Conservation (phyloP, 1,284 basidiomycete species). For the Termitomyces sp. region DNA sequence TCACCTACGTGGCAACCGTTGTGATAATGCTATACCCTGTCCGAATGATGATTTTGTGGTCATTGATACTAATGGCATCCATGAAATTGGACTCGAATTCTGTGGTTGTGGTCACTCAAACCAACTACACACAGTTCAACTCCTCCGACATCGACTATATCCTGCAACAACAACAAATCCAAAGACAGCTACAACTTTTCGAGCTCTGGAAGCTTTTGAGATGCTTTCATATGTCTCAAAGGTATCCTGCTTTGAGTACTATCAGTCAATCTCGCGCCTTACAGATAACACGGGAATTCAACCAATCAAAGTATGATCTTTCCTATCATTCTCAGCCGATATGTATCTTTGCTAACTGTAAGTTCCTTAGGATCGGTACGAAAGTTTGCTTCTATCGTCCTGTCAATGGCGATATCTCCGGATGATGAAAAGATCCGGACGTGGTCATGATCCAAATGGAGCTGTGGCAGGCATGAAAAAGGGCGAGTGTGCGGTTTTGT, state of each 20-base stretch:
- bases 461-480: slow-evolving; percentile 11
- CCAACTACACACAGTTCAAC: slow-evolving; percentile 16
- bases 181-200: slow-evolving; percentile 14
- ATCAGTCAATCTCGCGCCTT: slow-evolving; percentile 16
- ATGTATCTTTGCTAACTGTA: no score
- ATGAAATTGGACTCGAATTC: slow-evolving; percentile 19
- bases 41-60: slow-evolving; percentile 9
- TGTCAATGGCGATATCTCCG: slow-evolving; percentile 21
- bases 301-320: not conserved
- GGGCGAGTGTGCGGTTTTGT: slow-evolving; percentile 22
- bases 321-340: no score
- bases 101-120: slow-evolving; percentile 17
- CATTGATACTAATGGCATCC: slow-evolving; percentile 16
- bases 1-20: slow-evolving; percentile 2
- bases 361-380: slow-evolving; percentile 21
- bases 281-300: slow-evolving; percentile 23
- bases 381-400: slow-evolving; percentile 17
- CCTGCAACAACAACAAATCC: slow-evolving; percentile 14
- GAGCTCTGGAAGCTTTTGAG: slow-evolving; percentile 21
- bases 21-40: slow-evolving; percentile 3
- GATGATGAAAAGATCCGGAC: slow-evolving; percentile 21
- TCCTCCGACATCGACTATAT: slow-evolving; percentile 18
- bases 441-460: slow-evolving; percentile 20
- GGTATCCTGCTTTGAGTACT: slow-evolving; percentile 23
- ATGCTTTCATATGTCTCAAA: slow-evolving; percentile 23